Evolutionary conservation across 352 stramenopile species (phyloP).

Genomic region (Phytopythium vexans): DNA sequence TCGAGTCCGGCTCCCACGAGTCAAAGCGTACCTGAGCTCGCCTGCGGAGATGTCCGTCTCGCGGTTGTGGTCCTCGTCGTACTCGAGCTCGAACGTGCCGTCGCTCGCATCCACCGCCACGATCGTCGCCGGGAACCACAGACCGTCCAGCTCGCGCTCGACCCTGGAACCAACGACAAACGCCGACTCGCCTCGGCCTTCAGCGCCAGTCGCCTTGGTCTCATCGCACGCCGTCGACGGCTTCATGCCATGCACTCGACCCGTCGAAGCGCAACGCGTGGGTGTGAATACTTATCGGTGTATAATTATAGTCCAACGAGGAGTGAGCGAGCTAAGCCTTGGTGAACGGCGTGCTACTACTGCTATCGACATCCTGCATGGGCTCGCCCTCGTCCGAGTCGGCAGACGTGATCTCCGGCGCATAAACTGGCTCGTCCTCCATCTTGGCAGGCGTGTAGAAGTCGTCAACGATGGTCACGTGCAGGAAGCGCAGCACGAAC

Average conservation of each 20-base stretch:
- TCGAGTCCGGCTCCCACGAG: background rate
- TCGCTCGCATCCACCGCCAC: slow-evolving; percentile 36
- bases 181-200: slow-evolving; percentile 15
- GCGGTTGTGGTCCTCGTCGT: slow-evolving; percentile 77
- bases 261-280: background rate
- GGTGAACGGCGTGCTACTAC: too few relatives aligned
- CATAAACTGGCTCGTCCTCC: too few relatives aligned
- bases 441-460: slow-evolving; percentile 15
- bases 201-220: slow-evolving; percentile 17
- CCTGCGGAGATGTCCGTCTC: slow-evolving; percentile 51
- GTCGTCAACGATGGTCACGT: slow-evolving; percentile 35
- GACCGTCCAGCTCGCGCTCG: slow-evolving; percentile 66
- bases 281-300: too few relatives aligned
- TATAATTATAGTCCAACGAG: too few relatives aligned
- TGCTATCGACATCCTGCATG: too few relatives aligned
- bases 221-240: slow-evolving; percentile 6
- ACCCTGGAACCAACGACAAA: slow-evolving; percentile 36
- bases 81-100: slow-evolving; percentile 67
- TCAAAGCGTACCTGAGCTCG: slow-evolving; percentile 31
- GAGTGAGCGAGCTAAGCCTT: too few relatives aligned
- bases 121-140: slow-evolving; percentile 76
- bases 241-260: slow-evolving; percentile 5
- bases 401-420: too few relatives aligned
- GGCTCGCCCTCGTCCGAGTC: too few relatives aligned
- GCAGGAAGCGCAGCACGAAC: slow-evolving; percentile 16